Conservation (phyloP, 345 rosid genomes). For the Lepidium aucheri region DNA sequence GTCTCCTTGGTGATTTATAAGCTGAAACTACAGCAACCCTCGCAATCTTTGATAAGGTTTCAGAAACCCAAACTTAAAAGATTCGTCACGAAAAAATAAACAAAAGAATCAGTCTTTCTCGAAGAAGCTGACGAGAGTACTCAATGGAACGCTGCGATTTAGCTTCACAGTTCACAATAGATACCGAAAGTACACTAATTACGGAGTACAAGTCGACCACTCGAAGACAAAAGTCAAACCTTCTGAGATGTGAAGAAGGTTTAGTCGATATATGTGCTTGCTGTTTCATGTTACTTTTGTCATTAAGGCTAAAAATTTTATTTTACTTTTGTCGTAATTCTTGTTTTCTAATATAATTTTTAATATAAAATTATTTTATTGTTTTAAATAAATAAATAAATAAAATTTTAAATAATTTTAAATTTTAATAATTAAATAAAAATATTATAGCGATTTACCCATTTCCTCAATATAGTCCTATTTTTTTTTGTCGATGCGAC, state of each 20-base stretch:
- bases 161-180: not conserved
- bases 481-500: too few relatives aligned
- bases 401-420: too few relatives aligned
- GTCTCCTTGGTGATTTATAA: conserved; percentile 29
- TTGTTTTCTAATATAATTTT: too few relatives aligned
- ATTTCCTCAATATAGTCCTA: too few relatives aligned
- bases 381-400: too few relatives aligned
- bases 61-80: not conserved
- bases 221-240: conserved; percentile 5
- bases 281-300: too few relatives aligned
- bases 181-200: not conserved
- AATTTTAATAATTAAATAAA: too few relatives aligned
- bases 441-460: too few relatives aligned
- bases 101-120: not conserved
- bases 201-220: not conserved
- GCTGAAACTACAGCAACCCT: conserved; percentile 13
- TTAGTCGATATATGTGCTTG: too few relatives aligned
- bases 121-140: not conserved
- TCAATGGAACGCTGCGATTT: not conserved
- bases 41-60: conserved; percentile 31
- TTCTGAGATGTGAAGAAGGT: not conserved
- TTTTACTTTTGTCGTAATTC: too few relatives aligned
- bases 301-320: too few relatives aligned
- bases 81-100: not conserved
- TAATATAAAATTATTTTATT: too few relatives aligned